Evolutionary conservation across 106 monocot species (phyloP).

Genomic region (Dendrobium catenatum): DNA sequence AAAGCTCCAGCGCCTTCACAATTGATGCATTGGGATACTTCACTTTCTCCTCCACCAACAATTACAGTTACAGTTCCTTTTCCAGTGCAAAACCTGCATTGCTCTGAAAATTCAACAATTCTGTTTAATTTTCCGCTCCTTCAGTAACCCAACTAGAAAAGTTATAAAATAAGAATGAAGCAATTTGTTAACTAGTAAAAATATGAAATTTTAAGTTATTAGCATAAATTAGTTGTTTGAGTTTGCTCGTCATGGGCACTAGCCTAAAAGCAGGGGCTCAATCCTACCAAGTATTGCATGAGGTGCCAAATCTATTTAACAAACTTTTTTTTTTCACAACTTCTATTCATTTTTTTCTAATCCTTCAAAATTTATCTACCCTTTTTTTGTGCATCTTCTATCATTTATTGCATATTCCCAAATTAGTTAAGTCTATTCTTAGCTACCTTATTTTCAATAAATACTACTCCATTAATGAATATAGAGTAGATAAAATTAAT

Average conservation of each 20-base stretch:
- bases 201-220: neutral
- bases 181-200: neutral
- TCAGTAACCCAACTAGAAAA: neutral
- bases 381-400: too few relatives aligned
- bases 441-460: too few relatives aligned
- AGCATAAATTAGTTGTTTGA: neutral
- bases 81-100: slow-evolving; percentile 82
- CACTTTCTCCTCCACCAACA: slow-evolving; percentile 72
- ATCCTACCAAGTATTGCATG: neutral
- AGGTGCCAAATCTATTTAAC: neutral
- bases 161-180: neutral
- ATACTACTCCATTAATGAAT: too few relatives aligned
- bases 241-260: neutral
- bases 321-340: neutral
- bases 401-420: too few relatives aligned
- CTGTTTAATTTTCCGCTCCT: slow-evolving; percentile 10
- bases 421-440: too few relatives aligned
- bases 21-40: slow-evolving; percentile 78
- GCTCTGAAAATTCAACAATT: slow-evolving; percentile 45
- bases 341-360: neutral
- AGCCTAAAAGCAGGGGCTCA: neutral
- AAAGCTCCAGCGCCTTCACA: slow-evolving; percentile 80
- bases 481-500: too few relatives aligned
- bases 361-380: neutral
- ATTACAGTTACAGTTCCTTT: slow-evolving; percentile 60